Conservation (phyloP, 202 grass and related monocot genomes). For the Brachypodium distachyon region DNA sequence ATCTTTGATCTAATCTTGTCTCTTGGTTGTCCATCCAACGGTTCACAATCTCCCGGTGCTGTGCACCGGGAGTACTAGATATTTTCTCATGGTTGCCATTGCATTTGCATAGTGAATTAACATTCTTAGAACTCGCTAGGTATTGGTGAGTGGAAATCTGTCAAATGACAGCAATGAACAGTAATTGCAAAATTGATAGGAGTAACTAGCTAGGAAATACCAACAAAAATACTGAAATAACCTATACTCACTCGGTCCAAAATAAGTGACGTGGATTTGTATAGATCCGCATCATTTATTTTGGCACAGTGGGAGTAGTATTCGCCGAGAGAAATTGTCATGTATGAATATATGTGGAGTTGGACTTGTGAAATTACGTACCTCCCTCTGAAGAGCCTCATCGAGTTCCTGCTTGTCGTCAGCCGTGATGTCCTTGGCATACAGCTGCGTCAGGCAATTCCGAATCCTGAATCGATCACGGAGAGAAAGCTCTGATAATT, state of each 20-base stretch:
- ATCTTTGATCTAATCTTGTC: too few species aligned
- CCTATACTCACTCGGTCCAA: neutral
- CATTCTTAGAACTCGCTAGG: neutral
- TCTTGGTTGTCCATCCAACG: too few species aligned
- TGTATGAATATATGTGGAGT: neutral
- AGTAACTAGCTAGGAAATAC: neutral
- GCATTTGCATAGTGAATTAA: neutral
- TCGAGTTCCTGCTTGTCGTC: constrained; percentile 76
- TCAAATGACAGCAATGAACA: neutral
- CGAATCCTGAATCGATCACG: constrained; percentile 67
- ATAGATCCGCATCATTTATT: too few species aligned
- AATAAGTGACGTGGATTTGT: too few species aligned
- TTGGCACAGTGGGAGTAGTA: too few species aligned
- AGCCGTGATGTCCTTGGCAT: constrained; percentile 57
- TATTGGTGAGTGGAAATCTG: neutral
- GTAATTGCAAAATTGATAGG: neutral
- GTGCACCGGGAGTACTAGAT: too few species aligned
- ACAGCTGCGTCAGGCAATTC: constrained; percentile 52
- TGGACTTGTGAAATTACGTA: neutral
- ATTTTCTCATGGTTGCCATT: neutral
- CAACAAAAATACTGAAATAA: neutral
- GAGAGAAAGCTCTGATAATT: neutral
- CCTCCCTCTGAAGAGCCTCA: constrained; percentile 83
- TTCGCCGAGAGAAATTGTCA: neutral
- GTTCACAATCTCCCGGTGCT: too few species aligned